Evolutionary conservation across 768 basidiomycete species (phyloP), one percentile per base, ranked within the genome.

Genomic region (Gymnopilus junonius): DNA sequence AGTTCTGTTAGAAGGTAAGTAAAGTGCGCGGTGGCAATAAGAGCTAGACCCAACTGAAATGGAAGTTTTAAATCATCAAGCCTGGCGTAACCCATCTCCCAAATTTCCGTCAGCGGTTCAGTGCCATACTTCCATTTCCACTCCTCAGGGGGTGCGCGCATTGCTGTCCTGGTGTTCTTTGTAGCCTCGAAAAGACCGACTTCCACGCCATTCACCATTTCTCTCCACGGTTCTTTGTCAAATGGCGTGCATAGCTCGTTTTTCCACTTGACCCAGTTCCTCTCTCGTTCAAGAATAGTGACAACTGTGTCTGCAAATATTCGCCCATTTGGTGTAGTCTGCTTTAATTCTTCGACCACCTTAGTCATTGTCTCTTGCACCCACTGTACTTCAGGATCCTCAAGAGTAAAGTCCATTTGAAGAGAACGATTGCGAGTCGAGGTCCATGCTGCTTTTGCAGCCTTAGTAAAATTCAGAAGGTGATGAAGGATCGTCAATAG

Each of bases 191-290:
- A 84, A 37, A 93, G 71, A 14, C 84, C 85, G 23, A 85, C 79
- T 56, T 80, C 83, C 68, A 75, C 73, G 3, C 79, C 85, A 55
- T 82, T 77, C 31, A 87, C 64, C 54, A 84, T 81, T 43, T 75
- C 73, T 11, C 76, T 77, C 84, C 89, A 87, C 5, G 90, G 81
- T 39, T 87, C 87, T 67, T 88, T 88, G 71, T 93, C 92, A 70
- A 95, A 95, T 3, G 90, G 85, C 15, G 85, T 78, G 71, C 94
- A 95, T 2, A 90, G 74, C 42, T 92, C 88, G 65, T 91, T 92
- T 78, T 95, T 95, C 94, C 93, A 95, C 65, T 84, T 86, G 3
- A 93, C 87, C 94, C 94, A 96, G 69, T 94, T 95, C 73, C 87
- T 89, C 76, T 96, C 94, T 55, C 94, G 82, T 66, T 92, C 88